Base-by-base conservation (phyloP, 2,329 filamentous ascomycete species). In the Xylaria sp. region DNA sequence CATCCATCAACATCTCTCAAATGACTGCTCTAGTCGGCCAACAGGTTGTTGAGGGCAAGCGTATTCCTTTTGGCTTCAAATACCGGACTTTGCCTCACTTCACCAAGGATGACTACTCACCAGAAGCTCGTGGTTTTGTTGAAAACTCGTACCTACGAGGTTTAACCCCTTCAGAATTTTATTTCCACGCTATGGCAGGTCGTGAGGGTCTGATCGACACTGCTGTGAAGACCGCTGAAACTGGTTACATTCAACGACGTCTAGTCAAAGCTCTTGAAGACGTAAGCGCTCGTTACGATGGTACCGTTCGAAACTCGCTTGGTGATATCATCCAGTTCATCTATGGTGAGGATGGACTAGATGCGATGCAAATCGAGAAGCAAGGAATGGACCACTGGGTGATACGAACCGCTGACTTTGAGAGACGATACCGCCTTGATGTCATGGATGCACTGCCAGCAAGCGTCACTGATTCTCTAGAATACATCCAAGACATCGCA, bases 181-280 rank as follows among this genome's bases (percentile, higher is more conserved):
- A 97, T 85, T 99, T 99, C 87, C 96, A 99, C 87, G 96, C 96
- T 78, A 99, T 99, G 96, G 96, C 96, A 86, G 96, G 96, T 93
- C 90, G 96, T 85, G 96, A 99, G 83, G 96, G 96, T 97, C 87
- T 99, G 63, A 99, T 99, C 75, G 96, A 99, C 87, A 99, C 96
- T 60, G 96, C 96, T 73, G 97, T 99, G 82, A 99, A 99, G 87
- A 99, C 96, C 72, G 96, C 96, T 23, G 97, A 99, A 81, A 99
- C 97, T 66, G 96, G 96, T 82, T 99, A 99, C 80, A 99, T 99
- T 72, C 97, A 99, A 82, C 93, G 96, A 83, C 94, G 97, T 85
- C 87, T 99, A 53, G 96, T 99, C 77, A 99, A 99, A 83, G 97
- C 97, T 12, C 87, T 99, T 3, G 96, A 99, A 86, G 96, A 99